Evolutionary conservation across 2,329 filamentous ascomycete genomes (phyloP).

Genomic region (Capronia coronata): DNA sequence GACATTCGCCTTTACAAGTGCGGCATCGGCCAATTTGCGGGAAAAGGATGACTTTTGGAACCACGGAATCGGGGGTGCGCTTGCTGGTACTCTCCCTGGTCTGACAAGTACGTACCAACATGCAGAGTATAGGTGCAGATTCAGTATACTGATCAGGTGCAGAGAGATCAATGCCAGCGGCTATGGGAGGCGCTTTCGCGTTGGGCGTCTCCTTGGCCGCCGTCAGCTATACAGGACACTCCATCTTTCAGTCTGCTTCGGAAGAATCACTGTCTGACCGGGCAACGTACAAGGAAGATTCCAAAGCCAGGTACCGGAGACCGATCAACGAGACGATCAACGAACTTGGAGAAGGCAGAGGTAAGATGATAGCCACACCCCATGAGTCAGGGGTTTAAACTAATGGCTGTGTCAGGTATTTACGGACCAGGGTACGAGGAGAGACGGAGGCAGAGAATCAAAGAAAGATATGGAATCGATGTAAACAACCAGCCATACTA

Average conservation of each 20-base stretch:
- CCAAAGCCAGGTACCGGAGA: slow-evolving; percentile 67
- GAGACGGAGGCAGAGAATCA: slow-evolving; percentile 70
- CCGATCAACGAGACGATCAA: slow-evolving; percentile 73
- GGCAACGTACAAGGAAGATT: slow-evolving; percentile 62
- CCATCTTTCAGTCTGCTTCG: slow-evolving; percentile 47
- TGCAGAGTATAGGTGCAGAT: slow-evolving; percentile 1
- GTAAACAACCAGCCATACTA: slow-evolving; percentile 58
- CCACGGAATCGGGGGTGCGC: slow-evolving; percentile 66
- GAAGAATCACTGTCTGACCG: slow-evolving; percentile 57
- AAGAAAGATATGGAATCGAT: slow-evolving; percentile 82
- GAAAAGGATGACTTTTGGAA: slow-evolving; percentile 76
- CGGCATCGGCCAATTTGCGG: slow-evolving; percentile 74
- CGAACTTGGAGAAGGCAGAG: slow-evolving; percentile 79
- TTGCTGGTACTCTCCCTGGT: slow-evolving; percentile 66
- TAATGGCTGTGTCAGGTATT: slow-evolving; percentile 54
- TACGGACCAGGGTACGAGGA: slow-evolving; percentile 76
- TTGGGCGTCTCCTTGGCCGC: slow-evolving; percentile 54
- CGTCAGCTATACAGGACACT: slow-evolving; percentile 62
- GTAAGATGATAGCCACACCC: slow-evolving; percentile 41
- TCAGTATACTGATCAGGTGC: slow-evolving; percentile 21
- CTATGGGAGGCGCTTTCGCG: slow-evolving; percentile 60
- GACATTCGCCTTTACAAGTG: slow-evolving; percentile 69
- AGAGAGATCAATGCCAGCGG: slow-evolving; percentile 62
- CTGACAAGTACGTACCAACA: slow-evolving; percentile 56
- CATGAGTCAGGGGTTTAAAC: neutral